A percentile compares a stretch with the other conserved stretches of the same genome.
These are phyloP conservation scores for Chalciporus piperatus DNA, from an alignment of 768 basidiomycete species.

Conservation along the genomic window DNA sequence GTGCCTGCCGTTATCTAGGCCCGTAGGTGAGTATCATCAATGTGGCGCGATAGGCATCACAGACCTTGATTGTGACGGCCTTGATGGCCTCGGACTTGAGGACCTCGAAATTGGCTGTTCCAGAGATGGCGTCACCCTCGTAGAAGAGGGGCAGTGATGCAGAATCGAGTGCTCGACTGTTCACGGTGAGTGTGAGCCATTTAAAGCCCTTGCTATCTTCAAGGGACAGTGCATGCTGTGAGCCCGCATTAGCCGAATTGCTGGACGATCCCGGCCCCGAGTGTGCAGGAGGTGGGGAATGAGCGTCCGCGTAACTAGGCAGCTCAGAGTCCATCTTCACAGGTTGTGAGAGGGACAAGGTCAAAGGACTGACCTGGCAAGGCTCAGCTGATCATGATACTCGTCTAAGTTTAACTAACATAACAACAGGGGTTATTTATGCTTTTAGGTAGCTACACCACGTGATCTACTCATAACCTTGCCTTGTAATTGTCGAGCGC, in stretches of 20 bases:
- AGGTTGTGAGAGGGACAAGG: not conserved
- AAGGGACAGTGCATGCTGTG: conserved; percentile 41
- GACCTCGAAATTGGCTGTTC: conserved; percentile 50
- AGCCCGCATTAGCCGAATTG: not conserved
- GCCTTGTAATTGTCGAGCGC: not conserved
- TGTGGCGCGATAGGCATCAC: conserved; percentile 13
- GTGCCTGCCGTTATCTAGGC: conserved; percentile 45
- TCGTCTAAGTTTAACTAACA: too few relatives aligned
- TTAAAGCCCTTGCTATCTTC: conserved; percentile 39
- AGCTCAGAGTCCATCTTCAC: conserved; percentile 10
- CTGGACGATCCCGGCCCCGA: not conserved
- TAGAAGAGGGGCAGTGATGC: conserved; percentile 44
- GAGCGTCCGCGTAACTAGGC: conserved; percentile 17
- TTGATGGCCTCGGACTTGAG: conserved; percentile 49
- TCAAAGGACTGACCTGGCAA: not conserved
- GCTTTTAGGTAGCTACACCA: conserved; percentile 1
- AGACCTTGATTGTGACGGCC: conserved; percentile 44
- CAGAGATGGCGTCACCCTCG: conserved; percentile 48
- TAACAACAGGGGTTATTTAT: conserved; percentile 17
- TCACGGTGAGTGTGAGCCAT: conserved; percentile 48
- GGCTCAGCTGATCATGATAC: not conserved
- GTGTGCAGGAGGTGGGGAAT: not conserved
- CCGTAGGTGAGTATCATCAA: not conserved
- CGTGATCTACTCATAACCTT: conserved; percentile 4
- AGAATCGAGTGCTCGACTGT: conserved; percentile 39